Evolutionary conservation across 192 early-diverging fungal genomes (phyloP).

Genomic region (Allomyces macrogynus): DNA sequence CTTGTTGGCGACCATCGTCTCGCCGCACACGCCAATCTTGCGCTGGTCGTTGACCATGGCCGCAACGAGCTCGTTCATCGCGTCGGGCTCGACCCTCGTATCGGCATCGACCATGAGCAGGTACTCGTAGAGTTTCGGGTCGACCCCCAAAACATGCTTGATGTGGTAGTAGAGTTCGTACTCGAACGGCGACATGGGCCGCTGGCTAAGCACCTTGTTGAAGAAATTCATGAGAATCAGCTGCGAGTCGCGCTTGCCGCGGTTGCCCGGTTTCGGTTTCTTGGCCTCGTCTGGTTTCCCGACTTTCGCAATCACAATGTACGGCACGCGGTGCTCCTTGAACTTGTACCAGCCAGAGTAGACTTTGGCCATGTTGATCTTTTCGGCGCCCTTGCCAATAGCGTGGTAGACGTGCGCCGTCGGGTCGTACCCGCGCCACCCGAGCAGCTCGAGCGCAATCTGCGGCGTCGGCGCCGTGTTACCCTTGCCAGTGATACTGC

Average conservation of each 20-base stretch:
- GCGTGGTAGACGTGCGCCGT: conserved; percentile 3
- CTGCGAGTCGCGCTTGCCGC: conserved; percentile 13
- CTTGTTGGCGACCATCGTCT: conserved; percentile 7
- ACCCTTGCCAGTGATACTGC: conserved; percentile 3
- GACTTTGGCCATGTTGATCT: conserved; percentile 5
- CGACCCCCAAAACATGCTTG: conserved; percentile 2
- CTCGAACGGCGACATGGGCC: conserved; percentile 7
- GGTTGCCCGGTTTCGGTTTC: conserved; percentile 6
- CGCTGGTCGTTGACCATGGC: conserved; percentile 5
- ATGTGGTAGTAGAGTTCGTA: conserved; percentile 6
- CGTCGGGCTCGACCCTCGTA: conserved; percentile 5
- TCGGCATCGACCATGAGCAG: conserved; percentile 7
- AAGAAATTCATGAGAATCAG: conserved; percentile 9
- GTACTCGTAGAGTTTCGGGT: conserved; percentile 1
- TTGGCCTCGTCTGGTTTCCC: conserved; percentile 6
- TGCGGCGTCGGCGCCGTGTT: conserved; percentile 6
- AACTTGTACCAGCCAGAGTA: conserved; percentile 7
- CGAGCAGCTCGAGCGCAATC: conserved; percentile 5
- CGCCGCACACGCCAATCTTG: conserved; percentile 8
- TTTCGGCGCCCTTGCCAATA: conserved; percentile 2
- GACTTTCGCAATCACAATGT: conserved; percentile 1
- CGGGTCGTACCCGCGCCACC: conserved; percentile 2
- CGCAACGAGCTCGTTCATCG: conserved; percentile 4
- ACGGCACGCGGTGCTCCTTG: conserved; percentile 1
- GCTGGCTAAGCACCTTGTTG: conserved; percentile 2